A percentile compares a stretch with the other conserved stretches of the same genome.
Conservation (phyloP, 2,329 filamentous ascomycete species). For the Scedosporium aurantiacum region DNA sequence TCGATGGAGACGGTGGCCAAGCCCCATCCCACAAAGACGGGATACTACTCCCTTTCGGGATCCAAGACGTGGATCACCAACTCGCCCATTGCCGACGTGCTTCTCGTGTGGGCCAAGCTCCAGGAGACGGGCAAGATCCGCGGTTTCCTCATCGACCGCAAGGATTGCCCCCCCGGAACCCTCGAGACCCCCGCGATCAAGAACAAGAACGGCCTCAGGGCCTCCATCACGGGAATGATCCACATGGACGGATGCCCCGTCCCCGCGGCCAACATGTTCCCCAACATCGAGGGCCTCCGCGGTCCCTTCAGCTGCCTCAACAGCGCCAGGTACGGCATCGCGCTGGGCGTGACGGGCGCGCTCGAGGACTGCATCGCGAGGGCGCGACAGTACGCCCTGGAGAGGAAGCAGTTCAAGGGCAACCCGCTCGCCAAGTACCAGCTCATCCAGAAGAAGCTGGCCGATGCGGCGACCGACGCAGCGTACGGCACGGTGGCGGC, state of each 20-base stretch:
- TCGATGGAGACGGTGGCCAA: constrained; percentile 80
- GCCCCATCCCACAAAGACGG: constrained; percentile 72
- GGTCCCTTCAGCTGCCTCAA: constrained; percentile 94
- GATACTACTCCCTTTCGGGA: constrained; percentile 68
- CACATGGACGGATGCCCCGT: constrained; percentile 87
- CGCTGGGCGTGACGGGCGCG: constrained; percentile 86
- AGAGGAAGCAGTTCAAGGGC: constrained; percentile 84
- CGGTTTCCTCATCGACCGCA: constrained; percentile 81
- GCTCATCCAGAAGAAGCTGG: constrained; percentile 93
- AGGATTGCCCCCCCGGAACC: constrained; percentile 74
- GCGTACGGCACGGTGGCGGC: constrained; percentile 85
- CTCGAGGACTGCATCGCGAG: constrained; percentile 82
- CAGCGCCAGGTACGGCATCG: constrained; percentile 85
- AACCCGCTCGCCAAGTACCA: constrained; percentile 95
- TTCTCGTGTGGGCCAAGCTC: constrained; percentile 81
- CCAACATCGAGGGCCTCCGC: constrained; percentile 70
- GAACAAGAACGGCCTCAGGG: constrained; percentile 88
- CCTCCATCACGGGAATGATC: constrained; percentile 96
- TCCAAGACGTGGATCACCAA: constrained; percentile 96
- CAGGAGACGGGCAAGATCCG: constrained; percentile 79
- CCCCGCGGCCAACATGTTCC: constrained; percentile 86
- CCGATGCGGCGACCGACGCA: constrained; percentile 83
- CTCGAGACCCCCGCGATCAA: constrained; percentile 86
- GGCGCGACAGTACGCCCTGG: constrained; percentile 76
- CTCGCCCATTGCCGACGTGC: constrained; percentile 74